Conservation (phyloP, 768 basidiomycete genomes). For the Galerina marginata region DNA sequence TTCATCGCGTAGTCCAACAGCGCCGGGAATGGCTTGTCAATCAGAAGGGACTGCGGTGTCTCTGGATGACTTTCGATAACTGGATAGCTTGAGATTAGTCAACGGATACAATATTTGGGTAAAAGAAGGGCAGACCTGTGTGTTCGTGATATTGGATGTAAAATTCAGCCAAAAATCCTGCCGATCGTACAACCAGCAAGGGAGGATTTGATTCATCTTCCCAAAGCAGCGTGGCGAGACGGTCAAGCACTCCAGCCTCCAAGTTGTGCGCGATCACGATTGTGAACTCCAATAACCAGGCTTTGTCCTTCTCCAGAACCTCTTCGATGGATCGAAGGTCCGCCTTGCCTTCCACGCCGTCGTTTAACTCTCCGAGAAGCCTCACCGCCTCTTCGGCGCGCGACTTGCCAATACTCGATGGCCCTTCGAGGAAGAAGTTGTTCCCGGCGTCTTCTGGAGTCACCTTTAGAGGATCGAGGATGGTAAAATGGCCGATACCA, state of each 20-base stretch:
- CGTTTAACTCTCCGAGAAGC: slow-evolving; percentile 85
- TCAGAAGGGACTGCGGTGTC: slow-evolving; percentile 72
- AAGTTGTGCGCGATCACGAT: slow-evolving; percentile 89
- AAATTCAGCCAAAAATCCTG: slow-evolving; percentile 91
- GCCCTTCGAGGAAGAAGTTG: slow-evolving; percentile 92
- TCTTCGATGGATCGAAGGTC: slow-evolving; percentile 60
- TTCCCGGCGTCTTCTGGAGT: slow-evolving; percentile 85
- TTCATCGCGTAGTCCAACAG: slow-evolving; percentile 74
- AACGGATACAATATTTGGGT: neutral
- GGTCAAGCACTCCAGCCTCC: slow-evolving; percentile 54
- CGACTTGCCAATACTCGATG: slow-evolving; percentile 76
- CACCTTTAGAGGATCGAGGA: slow-evolving; percentile 72
- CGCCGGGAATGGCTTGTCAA: slow-evolving; percentile 88
- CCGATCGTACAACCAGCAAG: slow-evolving; percentile 79
- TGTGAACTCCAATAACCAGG: slow-evolving; percentile 57
- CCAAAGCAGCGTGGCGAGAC: slow-evolving; percentile 75
- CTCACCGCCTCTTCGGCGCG: slow-evolving; percentile 82
- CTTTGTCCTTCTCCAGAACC: slow-evolving; percentile 56
- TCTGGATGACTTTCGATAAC: slow-evolving; percentile 92
- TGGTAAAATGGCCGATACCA: slow-evolving; percentile 94
- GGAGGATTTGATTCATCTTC: slow-evolving; percentile 59
- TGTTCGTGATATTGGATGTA: slow-evolving; percentile 91
- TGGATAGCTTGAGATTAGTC: slow-evolving; percentile 31
- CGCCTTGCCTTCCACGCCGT: slow-evolving; percentile 75
- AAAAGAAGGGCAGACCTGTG: slow-evolving; percentile 56